A percentile compares a stretch with the other conserved stretches of the same genome.
phyloP scores from a whole-genome alignment of 345 rosid genomes.

The Ceriops decandra region DNA sequence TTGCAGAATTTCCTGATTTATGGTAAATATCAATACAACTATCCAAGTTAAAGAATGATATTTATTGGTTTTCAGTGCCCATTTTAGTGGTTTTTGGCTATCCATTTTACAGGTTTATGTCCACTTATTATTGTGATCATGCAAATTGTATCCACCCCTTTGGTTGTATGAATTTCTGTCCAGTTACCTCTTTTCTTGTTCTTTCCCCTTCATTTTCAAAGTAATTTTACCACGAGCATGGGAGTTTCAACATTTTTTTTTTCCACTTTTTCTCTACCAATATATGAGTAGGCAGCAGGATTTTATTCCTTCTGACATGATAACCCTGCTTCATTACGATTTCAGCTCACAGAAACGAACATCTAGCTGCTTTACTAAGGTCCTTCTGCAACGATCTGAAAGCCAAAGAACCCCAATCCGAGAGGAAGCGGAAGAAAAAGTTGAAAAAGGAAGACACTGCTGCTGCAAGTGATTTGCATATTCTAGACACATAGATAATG shows the following conservation, averaged over 20 bases:
- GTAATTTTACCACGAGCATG: no score
- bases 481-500: constrained; percentile 2
- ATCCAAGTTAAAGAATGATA: no score
- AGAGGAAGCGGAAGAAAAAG: constrained; percentile 66
- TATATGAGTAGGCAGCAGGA: no score
- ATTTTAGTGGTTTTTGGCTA: not conserved
- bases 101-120: not conserved
- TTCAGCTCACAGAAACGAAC: constrained; percentile 89
- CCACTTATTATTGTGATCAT: not conserved
- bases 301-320: no score
- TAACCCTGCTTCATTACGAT: constrained; percentile 2
- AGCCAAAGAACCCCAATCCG: constrained; percentile 67
- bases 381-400: constrained; percentile 56
- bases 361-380: constrained; percentile 52
- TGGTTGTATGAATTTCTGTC: no score
- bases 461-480: constrained; percentile 10
- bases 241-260: no score
- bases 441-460: constrained; percentile 46
- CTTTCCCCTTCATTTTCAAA: not conserved
- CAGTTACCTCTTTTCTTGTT: not conserved
- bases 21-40: no score
- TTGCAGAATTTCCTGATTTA: not conserved
- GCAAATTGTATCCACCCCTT: not conserved
- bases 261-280: no score
- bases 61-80: no score